Conservation (phyloP, 1,139 yeast genomes). For the Candida sp. region DNA sequence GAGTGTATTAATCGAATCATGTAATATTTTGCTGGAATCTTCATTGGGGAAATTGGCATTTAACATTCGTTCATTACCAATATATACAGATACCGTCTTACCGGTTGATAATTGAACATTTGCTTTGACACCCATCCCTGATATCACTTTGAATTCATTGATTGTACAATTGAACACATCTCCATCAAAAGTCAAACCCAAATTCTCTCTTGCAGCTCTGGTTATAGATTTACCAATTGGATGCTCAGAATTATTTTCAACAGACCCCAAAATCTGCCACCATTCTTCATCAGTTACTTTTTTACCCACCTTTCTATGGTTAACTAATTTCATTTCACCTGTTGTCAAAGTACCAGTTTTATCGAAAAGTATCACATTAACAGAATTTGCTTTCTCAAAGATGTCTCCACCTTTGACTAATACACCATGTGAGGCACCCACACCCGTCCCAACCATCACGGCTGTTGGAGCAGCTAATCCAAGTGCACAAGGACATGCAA, state of each 20-base stretch:
- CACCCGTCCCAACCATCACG: constrained; percentile 98
- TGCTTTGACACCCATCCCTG: constrained; percentile 75
- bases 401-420: constrained; percentile 92
- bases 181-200: constrained; percentile 29
- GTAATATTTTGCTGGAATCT: constrained; percentile 6
- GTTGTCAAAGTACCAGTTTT: constrained; percentile 95
- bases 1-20: constrained; percentile 24
- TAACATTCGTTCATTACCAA: constrained; percentile 59
- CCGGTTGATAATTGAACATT: constrained; percentile 20
- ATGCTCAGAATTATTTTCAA: constrained; percentile 79
- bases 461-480: constrained; percentile 99
- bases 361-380: constrained; percentile 78
- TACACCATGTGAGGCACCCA: constrained; percentile 88
- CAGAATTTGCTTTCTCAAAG: constrained; percentile 67
- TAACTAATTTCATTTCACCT: constrained; percentile 67
- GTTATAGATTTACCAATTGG: constrained; percentile 79
- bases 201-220: constrained; percentile 21
- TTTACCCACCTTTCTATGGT: constrained; percentile 13
- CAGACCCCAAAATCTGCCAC: constrained; percentile 61
- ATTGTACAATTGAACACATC: constrained; percentile 28
- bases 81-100: constrained; percentile 29
- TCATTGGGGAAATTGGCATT: constrained; percentile 11
- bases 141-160: constrained; percentile 44
- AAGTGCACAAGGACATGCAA: constrained; percentile 97
- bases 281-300: constrained; percentile 21